These are phyloP conservation scores for Galerina sulciceps DNA, from an alignment of 768 basidiomycete genomes.

Conservation along the genomic window DNA sequence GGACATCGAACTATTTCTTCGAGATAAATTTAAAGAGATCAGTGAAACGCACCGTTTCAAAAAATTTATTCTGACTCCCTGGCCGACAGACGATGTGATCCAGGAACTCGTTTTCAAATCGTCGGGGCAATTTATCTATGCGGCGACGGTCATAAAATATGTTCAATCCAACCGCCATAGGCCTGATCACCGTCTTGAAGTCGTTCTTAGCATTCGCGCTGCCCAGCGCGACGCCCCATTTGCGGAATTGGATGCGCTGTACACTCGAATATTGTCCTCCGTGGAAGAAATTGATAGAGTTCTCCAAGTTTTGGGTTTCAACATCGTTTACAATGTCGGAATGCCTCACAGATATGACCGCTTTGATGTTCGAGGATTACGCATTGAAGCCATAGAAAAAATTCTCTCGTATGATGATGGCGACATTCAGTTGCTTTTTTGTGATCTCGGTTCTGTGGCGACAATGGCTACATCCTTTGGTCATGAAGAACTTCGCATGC, in stretches of 20 bases:
- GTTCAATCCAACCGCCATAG: neutral
- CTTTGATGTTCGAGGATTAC: neutral
- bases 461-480: neutral
- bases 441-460: neutral
- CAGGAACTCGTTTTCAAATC: neutral
- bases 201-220: neutral
- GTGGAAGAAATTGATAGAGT: neutral
- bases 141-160: neutral
- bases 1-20: conserved; percentile 4
- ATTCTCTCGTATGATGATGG: neutral
- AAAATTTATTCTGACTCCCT: neutral
- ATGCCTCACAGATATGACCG: no score
- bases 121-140: conserved; percentile 11
- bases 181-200: conserved; percentile 7
- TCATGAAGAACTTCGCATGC: neutral
- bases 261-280: neutral
- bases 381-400: neutral
- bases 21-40: neutral
- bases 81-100: neutral
- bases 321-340: neutral
- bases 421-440: neutral
- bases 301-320: neutral
- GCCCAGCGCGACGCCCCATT: conserved; percentile 1
- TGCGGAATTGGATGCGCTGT: conserved; percentile 5
- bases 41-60: conserved; percentile 1